Conservation (phyloP, 441 rosid genomes). For the Populus hybrid region DNA sequence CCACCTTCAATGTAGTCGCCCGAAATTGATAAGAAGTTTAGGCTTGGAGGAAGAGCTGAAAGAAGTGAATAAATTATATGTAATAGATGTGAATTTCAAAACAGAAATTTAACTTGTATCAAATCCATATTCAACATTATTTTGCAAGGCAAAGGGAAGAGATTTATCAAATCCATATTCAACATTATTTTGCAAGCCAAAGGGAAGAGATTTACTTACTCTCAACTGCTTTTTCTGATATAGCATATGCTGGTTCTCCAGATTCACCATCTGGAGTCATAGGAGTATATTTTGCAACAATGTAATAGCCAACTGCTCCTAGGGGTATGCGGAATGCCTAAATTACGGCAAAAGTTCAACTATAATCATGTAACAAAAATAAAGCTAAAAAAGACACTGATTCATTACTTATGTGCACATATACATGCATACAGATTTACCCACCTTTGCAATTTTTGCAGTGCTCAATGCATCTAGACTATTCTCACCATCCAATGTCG, state of each 20-base stretch:
- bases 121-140: neutral
- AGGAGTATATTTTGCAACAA: slow-evolving; percentile 90
- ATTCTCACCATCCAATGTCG: slow-evolving; percentile 52
- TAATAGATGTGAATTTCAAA: neutral
- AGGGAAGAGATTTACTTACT: slow-evolving; percentile 49
- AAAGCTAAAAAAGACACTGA: neutral
- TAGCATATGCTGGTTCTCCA: slow-evolving; percentile 80
- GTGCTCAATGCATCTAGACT: slow-evolving; percentile 83
- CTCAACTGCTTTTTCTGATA: slow-evolving; percentile 75
- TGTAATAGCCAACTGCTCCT: slow-evolving; percentile 86
- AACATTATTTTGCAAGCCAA: slow-evolving; percentile 2
- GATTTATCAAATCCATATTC: neutral
- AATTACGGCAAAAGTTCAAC: slow-evolving; percentile 27
- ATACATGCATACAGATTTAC: neutral
- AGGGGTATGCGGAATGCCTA: slow-evolving; percentile 97
- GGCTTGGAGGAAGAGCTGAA: slow-evolving; percentile 96
- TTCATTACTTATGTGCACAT: slow-evolving; percentile 2
- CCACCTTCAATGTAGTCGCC: slow-evolving; percentile 89
- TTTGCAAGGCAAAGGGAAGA: slow-evolving; percentile 7
- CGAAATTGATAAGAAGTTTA: slow-evolving; percentile 90
- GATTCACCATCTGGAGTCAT: slow-evolving; percentile 85
- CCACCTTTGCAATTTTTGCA: slow-evolving; percentile 89
- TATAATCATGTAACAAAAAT: slow-evolving; percentile 21
- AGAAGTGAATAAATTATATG: slow-evolving; percentile 20
- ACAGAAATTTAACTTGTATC: neutral